Evolutionary conservation across 805 yeast species (phyloP).

Genomic region (Kluyveromyces aestuarii): DNA sequence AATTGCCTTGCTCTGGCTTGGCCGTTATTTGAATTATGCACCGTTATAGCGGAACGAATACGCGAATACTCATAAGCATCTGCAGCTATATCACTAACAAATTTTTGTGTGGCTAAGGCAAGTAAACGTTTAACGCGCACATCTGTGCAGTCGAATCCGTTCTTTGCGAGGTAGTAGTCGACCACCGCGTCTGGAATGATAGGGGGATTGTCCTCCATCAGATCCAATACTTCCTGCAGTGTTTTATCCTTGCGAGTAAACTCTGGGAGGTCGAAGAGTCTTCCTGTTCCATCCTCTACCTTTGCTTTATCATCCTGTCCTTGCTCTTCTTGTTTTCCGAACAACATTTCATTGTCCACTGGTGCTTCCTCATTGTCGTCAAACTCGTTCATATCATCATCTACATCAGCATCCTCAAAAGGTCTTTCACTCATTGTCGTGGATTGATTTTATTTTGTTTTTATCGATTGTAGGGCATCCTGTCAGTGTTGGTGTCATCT

Average conservation of each 20-base stretch:
- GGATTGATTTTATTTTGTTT: neutral
- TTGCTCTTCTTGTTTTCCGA: conserved; percentile 9
- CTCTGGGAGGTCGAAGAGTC: conserved; percentile 50
- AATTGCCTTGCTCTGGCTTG: conserved; percentile 77
- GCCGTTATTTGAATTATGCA: conserved; percentile 78
- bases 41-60: conserved; percentile 80
- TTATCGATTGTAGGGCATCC: neutral
- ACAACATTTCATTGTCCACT: conserved; percentile 15
- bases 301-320: conserved; percentile 18
- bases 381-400: conserved; percentile 28
- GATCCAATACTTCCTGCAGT: conserved; percentile 68
- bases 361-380: conserved; percentile 28
- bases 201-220: conserved; percentile 93
- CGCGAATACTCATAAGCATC: conserved; percentile 95
- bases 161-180: conserved; percentile 78
- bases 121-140: conserved; percentile 69
- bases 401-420: conserved; percentile 6
- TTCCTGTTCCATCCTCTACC: conserved; percentile 18
- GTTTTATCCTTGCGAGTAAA: conserved; percentile 73
- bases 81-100: conserved; percentile 86
- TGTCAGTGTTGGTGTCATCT: neutral
- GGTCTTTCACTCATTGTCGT: neutral
- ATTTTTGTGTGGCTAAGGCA: conserved; percentile 94
- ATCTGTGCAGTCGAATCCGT: conserved; percentile 79
- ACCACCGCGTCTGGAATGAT: conserved; percentile 95